Evolutionary conservation across 2,329 filamentous ascomycete genomes (phyloP).

Genomic region (Microsporum canis): DNA sequence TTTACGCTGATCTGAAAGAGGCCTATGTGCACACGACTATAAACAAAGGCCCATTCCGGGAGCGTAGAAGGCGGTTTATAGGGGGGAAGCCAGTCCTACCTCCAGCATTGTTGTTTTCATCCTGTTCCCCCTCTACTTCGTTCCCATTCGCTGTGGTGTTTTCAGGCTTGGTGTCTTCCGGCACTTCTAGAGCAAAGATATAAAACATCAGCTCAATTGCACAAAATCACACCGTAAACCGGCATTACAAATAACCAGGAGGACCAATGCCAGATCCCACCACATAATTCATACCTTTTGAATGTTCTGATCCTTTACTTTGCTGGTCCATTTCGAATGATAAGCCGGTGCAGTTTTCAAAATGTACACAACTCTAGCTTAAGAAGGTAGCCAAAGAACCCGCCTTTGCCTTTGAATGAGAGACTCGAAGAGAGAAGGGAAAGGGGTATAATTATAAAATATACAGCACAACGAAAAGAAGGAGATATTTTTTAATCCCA

Average conservation of each 20-base stretch:
- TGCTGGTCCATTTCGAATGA: conserved; percentile 28
- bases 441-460: conserved; percentile 8
- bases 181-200: conserved; percentile 8
- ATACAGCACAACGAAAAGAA: conserved; percentile 11
- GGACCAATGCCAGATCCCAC: conserved; percentile 2
- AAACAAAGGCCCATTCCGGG: not conserved
- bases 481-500: conserved; percentile 4
- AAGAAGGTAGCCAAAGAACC: conserved; percentile 6
- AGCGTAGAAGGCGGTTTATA: not conserved
- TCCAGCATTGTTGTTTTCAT: conserved; percentile 23
- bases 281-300: conserved; percentile 25
- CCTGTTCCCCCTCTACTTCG: conserved; percentile 23
- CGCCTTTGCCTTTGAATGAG: conserved; percentile 6
- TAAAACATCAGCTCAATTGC: not conserved
- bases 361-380: conserved; percentile 4
- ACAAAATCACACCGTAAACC: not conserved
- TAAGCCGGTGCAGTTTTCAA: not conserved
- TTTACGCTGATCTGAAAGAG: conserved; percentile 65
- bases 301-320: conserved; percentile 31
- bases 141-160: conserved; percentile 23
- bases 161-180: conserved; percentile 7
- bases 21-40: conserved; percentile 24
- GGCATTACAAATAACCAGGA: not conserved
- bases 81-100: conserved; percentile 5
- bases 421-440: conserved; percentile 2